These are phyloP conservation scores for Fusarium illudens DNA, from an alignment of 2,329 filamentous ascomycete species.

Conservation along the genomic window DNA sequence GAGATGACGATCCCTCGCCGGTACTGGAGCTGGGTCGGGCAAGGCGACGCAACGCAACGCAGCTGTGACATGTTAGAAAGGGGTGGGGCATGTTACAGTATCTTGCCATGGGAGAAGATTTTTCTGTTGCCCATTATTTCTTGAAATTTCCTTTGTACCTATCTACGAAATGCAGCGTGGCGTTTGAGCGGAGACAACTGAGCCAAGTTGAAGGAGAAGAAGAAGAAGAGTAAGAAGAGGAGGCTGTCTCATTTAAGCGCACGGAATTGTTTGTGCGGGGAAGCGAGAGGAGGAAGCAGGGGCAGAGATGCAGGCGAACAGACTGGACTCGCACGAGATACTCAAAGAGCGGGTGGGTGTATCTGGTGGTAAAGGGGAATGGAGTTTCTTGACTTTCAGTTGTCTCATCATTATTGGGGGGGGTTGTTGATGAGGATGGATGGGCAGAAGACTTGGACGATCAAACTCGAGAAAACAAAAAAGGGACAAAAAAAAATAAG, in stretches of 20 bases:
- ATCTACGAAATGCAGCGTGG: conserved; percentile 41
- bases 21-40: not conserved
- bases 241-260: conserved; percentile 22
- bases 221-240: conserved; percentile 5
- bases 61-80: not conserved
- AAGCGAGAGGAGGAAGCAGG: conserved; percentile 3
- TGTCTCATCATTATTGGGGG: conserved; percentile 8
- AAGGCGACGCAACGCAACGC: not conserved
- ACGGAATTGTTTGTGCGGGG: conserved; percentile 1
- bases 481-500: conserved; percentile 2
- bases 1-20: conserved; percentile 32
- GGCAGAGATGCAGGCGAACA: conserved; percentile 23
- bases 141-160: conserved; percentile 39
- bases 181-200: conserved; percentile 40
- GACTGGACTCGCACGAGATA: conserved; percentile 32
- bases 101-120: not conserved
- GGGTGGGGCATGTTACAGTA: not conserved
- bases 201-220: conserved; percentile 24
- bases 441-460: conserved; percentile 12
- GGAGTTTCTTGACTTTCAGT: conserved; percentile 31
- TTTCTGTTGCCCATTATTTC: conserved; percentile 11
- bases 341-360: conserved; percentile 7
- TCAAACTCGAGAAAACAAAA: conserved; percentile 1
- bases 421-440: not conserved
- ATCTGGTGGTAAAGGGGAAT: conserved; percentile 18